A percentile compares a stretch with the other conserved stretches of the same genome.
phyloP scores from a whole-genome alignment of 2,329 filamentous ascomycete species.

The Monosporascus sp. region DNA sequence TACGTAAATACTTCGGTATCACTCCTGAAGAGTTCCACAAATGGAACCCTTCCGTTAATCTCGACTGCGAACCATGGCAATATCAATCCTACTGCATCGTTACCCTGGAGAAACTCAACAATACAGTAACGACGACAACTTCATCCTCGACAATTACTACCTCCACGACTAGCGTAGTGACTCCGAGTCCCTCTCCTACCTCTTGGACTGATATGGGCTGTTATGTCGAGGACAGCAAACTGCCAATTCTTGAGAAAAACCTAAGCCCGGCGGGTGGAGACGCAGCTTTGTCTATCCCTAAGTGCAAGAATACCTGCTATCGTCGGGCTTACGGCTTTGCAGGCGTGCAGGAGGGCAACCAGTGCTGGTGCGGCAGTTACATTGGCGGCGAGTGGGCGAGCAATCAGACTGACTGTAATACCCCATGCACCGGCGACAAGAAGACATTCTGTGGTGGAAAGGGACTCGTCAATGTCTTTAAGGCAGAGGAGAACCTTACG shows the following conservation, averaged over 20 bases:
- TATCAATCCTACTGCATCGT: slow-evolving; percentile 20
- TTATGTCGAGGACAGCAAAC: slow-evolving; percentile 31
- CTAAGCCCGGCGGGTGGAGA: slow-evolving; percentile 20
- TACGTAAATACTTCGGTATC: too few species aligned
- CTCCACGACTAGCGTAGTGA: slow-evolving; percentile 8
- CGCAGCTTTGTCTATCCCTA: slow-evolving; percentile 25
- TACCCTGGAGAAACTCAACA: slow-evolving; percentile 8
- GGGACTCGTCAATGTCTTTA: slow-evolving; percentile 25
- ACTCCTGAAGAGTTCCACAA: too few species aligned
- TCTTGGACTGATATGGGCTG: slow-evolving; percentile 30
- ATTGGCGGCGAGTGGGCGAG: slow-evolving; percentile 12
- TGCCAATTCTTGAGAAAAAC: slow-evolving; percentile 25
- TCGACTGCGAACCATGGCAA: too few species aligned
- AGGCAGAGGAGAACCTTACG: slow-evolving; percentile 2
- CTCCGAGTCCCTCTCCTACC: slow-evolving; percentile 15
- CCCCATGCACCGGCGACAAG: slow-evolving; percentile 28
- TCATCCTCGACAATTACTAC: slow-evolving; percentile 4
- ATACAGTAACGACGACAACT: slow-evolving; percentile 4
- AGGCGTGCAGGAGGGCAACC: slow-evolving; percentile 31
- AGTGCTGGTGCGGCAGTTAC: slow-evolving; percentile 36
- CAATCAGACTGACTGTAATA: slow-evolving; percentile 23
- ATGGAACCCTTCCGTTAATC: too few species aligned
- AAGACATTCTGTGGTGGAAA: slow-evolving; percentile 30
- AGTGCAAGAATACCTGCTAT: slow-evolving; percentile 33
- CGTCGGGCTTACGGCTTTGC: slow-evolving; percentile 31